Base-by-base conservation (phyloP, 1,139 yeast genomes). In the Taiozyma sp. region DNA sequence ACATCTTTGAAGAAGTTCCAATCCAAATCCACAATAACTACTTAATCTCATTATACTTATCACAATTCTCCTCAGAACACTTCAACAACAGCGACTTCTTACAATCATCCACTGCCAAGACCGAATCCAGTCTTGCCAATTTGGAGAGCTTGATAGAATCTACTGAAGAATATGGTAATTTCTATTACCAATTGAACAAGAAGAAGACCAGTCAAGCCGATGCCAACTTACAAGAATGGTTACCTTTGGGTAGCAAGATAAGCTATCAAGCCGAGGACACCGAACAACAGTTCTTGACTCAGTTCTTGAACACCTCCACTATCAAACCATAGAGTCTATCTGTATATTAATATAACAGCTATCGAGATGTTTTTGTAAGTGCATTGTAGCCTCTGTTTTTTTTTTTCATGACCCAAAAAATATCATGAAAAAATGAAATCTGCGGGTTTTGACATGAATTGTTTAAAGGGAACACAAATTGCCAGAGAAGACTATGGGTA, bases 131-230 rank as follows among this genome's bases (percentile, higher is more conserved):
- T 14, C 56, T 66, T 29, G 58, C 60, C 16, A 76, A 77, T 61
- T 79, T 86, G 57, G 96, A 88, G 65, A 80, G 81, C 46, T 76
- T 90, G 62, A 79, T 84, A 64, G 87, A 85, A 53, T 83, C 90
- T 50, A 80, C 87, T 45, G 96, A 90, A 67, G 95, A 87, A 65
- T 89, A 87, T 67, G 85, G 87, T 61, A 87, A 85, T 70, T 84
- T 86, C 75, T 87, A 87, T 73, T 84, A 84, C 69, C 89, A 83
- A 44, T 40, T 51, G 44, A 55, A 53, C 48, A 62, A 57, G 54
- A 62, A 59, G 55, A 61, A 55, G 42, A 46, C 47, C 10, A 44
- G 42, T 39, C 49, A 48, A 28, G 47, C 40, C 8, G 58, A 51
- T 16, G 53, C 47, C 7, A 49, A 49, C 45, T 48, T 60, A 41